These are phyloP conservation scores for Coprinopsis strossmayeri DNA, from an alignment of 768 basidiomycete species.

Conservation along the genomic window DNA sequence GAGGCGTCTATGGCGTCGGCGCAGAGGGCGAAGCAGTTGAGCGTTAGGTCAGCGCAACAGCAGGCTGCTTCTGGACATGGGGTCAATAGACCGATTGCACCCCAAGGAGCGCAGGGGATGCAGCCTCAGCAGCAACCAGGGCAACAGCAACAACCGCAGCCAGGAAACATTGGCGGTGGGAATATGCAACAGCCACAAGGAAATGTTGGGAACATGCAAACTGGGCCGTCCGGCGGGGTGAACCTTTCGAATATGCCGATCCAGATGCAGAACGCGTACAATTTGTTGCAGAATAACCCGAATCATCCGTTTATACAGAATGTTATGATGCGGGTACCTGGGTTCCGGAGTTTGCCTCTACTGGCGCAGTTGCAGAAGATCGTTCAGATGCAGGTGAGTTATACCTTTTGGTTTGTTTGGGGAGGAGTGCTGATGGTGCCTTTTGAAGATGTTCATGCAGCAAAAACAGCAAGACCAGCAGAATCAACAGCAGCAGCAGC, in stretches of 20 bases:
- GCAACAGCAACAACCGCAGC: slow-evolving; percentile 28
- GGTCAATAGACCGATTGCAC: slow-evolving; percentile 15
- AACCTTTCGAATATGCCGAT: slow-evolving; percentile 10
- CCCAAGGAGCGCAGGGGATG: slow-evolving; percentile 6
- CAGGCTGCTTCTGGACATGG: slow-evolving; percentile 12
- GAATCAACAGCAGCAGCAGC: slow-evolving; percentile 20
- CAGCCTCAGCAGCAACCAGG: slow-evolving; percentile 17
- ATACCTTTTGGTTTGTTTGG: slow-evolving; percentile 2
- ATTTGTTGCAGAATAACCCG: slow-evolving; percentile 49
- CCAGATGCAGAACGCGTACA: slow-evolving; percentile 32
- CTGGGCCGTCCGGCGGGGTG: not conserved
- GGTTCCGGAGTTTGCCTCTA: slow-evolving; percentile 44
- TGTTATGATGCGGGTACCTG: slow-evolving; percentile 43
- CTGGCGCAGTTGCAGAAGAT: slow-evolving; percentile 58
- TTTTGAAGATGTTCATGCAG: slow-evolving; percentile 5
- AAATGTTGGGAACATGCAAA: slow-evolving; percentile 4
- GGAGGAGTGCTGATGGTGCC: not conserved
- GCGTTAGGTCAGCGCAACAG: slow-evolving; percentile 29
- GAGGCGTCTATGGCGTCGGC: slow-evolving; percentile 31
- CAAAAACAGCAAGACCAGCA: slow-evolving; percentile 18
- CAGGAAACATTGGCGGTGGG: no score
- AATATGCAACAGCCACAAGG: not conserved
- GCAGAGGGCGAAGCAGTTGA: slow-evolving; percentile 27
- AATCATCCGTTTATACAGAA: slow-evolving; percentile 53
- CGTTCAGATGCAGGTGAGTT: slow-evolving; percentile 42